Percentiles rank a stretch among this genome's conserved stretches.
These are phyloP conservation scores for Sclerospora graminicola DNA, from an alignment of 352 stramenopile genomes.

Conservation along the genomic window DNA sequence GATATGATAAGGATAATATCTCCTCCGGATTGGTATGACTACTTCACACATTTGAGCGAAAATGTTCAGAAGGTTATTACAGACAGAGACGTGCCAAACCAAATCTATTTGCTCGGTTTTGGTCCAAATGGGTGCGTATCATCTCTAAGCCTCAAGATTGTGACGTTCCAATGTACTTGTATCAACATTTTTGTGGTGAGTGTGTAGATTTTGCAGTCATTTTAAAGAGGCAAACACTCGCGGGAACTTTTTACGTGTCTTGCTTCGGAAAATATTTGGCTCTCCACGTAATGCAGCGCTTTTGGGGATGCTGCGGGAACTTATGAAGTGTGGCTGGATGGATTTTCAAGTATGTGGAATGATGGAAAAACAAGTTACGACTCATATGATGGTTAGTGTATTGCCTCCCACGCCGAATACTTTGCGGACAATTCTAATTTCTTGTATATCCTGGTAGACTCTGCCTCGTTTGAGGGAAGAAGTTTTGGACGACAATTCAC, in stretches of 20 bases:
- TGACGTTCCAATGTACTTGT: neutral
- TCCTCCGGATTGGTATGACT: slow-evolving; percentile 10
- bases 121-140: slow-evolving; percentile 21
- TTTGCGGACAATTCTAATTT: slow-evolving; percentile 1
- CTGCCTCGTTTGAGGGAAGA: slow-evolving; percentile 34
- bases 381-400: slow-evolving; percentile 29
- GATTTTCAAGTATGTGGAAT: slow-evolving; percentile 9
- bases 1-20: neutral
- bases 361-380: slow-evolving; percentile 14
- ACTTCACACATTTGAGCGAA: neutral
- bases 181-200: neutral
- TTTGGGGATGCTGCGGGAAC: slow-evolving; percentile 33
- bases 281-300: slow-evolving; percentile 31
- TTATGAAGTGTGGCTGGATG: slow-evolving; percentile 28
- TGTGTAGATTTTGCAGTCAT: slow-evolving; percentile 23
- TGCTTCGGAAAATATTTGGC: slow-evolving; percentile 34
- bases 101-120: slow-evolving; percentile 21
- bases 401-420: neutral
- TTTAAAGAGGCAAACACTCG: slow-evolving; percentile 6
- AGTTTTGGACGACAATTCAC: slow-evolving; percentile 34
- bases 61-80: neutral
- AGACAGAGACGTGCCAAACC: slow-evolving; percentile 16
- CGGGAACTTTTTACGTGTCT: slow-evolving; percentile 11
- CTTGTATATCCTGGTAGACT: slow-evolving; percentile 10
- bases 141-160: neutral